Evolutionary conservation across 163 green algal genomes (phyloP).

Genomic region (Coccomyxa subellipsoidea): DNA sequence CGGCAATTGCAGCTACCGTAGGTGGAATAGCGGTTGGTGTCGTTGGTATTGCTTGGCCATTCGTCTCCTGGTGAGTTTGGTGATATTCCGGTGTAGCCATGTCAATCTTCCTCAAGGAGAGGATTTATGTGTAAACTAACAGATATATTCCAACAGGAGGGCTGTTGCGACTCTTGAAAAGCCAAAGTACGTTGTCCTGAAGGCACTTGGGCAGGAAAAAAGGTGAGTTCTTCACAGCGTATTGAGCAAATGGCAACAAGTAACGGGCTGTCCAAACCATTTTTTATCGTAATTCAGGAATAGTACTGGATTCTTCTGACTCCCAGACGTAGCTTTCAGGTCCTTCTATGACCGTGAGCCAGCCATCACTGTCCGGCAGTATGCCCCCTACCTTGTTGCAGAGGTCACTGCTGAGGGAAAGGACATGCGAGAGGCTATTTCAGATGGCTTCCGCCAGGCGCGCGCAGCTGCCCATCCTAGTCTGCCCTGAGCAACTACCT

Average conservation of each 20-base stretch:
- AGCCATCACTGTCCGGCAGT: slow-evolving; percentile 15
- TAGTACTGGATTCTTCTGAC: neutral
- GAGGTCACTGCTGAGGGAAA: slow-evolving; percentile 32
- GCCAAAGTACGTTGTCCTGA: slow-evolving; percentile 4
- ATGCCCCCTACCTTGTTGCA: slow-evolving; percentile 40
- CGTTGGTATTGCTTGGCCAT: neutral
- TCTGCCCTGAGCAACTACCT: too few relatives aligned
- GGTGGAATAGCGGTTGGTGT: neutral
- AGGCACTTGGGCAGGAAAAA: neutral
- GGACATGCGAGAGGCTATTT: slow-evolving; percentile 33
- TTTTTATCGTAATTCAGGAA: neutral
- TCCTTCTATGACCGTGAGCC: slow-evolving; percentile 7
- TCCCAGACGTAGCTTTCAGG: neutral
- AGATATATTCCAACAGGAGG: too few relatives aligned
- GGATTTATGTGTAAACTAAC: too few relatives aligned
- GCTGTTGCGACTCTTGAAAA: neutral
- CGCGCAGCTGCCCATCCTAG: too few relatives aligned
- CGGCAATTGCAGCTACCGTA: neutral
- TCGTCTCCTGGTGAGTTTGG: slow-evolving; percentile 8
- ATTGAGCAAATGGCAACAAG: too few relatives aligned
- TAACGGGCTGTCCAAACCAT: too few relatives aligned
- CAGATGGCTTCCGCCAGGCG: slow-evolving; percentile 39
- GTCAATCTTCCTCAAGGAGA: too few relatives aligned
- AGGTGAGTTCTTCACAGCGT: too few relatives aligned
- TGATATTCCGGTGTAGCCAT: too few relatives aligned